Base-by-base conservation (phyloP, 176 grass and related monocot species). In the Chloris gayana region DNA sequence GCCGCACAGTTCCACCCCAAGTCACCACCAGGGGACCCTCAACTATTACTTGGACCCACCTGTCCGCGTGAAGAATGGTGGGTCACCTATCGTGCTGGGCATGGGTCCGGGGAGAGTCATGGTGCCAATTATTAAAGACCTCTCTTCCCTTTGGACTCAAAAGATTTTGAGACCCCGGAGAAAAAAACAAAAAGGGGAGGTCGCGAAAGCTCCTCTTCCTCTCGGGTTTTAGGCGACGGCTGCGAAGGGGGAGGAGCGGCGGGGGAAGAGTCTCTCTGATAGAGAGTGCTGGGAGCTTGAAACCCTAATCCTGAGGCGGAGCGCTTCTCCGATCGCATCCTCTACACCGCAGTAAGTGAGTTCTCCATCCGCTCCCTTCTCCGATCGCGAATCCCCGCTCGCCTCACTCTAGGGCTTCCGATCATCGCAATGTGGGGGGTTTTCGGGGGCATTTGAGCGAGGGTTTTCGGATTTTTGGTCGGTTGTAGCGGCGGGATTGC, bases 91-190 rank as follows among this genome's bases (percentile, higher is more conserved):
- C 37, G 1, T 19, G 21, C 5, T 21, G 2, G 15, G 30, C 32
- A 64, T 27, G 21, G 64, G 53, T 42, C 34, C 21, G 0, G 29
- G 9, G 17, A 5, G 19, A 34, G 14, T 35, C 80, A 15, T 32
- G 70, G 30, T 42, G 11, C 79, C 60, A 83, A 83, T 83, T 73
- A 70, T 85, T 84, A 80, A 88, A 80, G 87, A 81, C 77, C 29
- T 37, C 57, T 35, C 14, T 56, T 27, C 45, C 34, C 6, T 19
- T 62, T 74, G 31, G 80, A 75, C 69, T 46, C 25, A 49, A 73
- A 79, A 75, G 19, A 67, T 32, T 67, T n/a, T 44, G 31, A n/a
- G 73, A 19, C 42, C 42, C 44, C 29, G 18, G 54, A 34, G 64
- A 26, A 79, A 79, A 41, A 80, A 67, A 78, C 21, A 77, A 78